Percentiles rank a stretch among this genome's conserved stretches.
Evolutionary conservation across 139 green algal genomes (phyloP).

Genomic region (Asterochloris sp.): DNA sequence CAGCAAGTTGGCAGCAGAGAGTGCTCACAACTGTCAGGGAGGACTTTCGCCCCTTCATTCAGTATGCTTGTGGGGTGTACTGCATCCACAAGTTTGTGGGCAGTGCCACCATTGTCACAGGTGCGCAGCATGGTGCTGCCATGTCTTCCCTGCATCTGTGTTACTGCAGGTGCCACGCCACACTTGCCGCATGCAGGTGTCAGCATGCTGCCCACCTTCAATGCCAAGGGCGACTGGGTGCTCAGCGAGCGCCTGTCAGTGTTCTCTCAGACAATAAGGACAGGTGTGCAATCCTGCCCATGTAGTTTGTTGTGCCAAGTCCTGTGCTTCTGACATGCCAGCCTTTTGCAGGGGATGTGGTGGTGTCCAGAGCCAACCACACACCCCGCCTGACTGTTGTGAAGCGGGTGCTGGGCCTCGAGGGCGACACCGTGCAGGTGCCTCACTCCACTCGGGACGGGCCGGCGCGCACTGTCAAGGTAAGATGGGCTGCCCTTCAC

Average conservation of each 20-base stretch:
- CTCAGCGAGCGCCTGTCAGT: constrained; percentile 61
- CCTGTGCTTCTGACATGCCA: background rate
- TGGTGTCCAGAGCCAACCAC: constrained; percentile 59
- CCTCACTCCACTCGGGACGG: background rate
- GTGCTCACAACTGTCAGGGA: too few species aligned
- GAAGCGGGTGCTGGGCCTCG: constrained; percentile 69
- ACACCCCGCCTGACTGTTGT: constrained; percentile 68
- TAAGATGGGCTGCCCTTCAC: background rate
- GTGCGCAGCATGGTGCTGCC: too few species aligned
- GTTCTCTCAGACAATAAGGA: constrained; percentile 18
- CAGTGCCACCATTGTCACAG: too few species aligned
- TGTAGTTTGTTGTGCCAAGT: background rate
- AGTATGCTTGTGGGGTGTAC: too few species aligned
- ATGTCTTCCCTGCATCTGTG: too few species aligned
- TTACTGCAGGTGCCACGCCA: too few species aligned
- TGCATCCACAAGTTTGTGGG: too few species aligned
- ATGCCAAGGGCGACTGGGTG: constrained; percentile 65
- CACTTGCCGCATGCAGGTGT: too few species aligned
- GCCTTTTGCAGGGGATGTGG: constrained; percentile 46
- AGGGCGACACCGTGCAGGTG: constrained; percentile 46
- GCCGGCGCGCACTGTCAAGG: constrained; percentile 10
- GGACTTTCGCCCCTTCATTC: too few species aligned
- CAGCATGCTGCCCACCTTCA: constrained; percentile 68
- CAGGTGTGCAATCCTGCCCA: constrained; percentile 24
- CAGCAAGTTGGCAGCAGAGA: too few species aligned